Conservation (phyloP, 2,329 filamentous ascomycete species). For the Botrytis pseudocinerea region DNA sequence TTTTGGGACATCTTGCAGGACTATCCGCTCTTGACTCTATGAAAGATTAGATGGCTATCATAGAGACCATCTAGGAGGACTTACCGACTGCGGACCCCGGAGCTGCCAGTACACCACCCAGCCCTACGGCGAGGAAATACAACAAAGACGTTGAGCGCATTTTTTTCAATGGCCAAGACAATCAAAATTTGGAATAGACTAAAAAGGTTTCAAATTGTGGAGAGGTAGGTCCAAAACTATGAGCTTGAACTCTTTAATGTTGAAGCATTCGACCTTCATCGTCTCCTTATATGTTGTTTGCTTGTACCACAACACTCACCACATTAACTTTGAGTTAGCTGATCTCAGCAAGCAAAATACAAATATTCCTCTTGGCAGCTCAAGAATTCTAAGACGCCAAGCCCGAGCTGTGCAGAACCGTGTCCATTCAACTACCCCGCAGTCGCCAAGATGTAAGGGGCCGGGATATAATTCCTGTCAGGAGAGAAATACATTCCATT, state of each 20-base stretch:
- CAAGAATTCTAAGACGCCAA: constrained; percentile 17
- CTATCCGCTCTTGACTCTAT: constrained; percentile 21
- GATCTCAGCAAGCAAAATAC: constrained; percentile 17
- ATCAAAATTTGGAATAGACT: not conserved
- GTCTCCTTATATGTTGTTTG: not conserved
- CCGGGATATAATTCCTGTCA: constrained; percentile 7
- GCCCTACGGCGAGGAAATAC: constrained; percentile 13
- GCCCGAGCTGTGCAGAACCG: constrained; percentile 8
- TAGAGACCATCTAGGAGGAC: not conserved
- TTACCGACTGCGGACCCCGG: constrained; percentile 10
- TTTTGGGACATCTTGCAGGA: constrained; percentile 25
- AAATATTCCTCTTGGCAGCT: constrained; percentile 18
- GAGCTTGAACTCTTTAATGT: not conserved
- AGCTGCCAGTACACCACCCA: constrained; percentile 16
- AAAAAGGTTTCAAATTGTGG: not conserved
- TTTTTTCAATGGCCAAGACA: not conserved
- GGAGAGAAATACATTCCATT: constrained; percentile 14
- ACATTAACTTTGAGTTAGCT: constrained; percentile 5
- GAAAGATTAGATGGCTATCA: not conserved
- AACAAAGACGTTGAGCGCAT: constrained; percentile 17
- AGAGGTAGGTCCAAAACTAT: not conserved
- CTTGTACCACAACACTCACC: constrained; percentile 1
- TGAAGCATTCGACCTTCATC: not conserved
- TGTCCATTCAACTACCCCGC: constrained; percentile 18
- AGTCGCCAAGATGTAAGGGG: constrained; percentile 15